These are phyloP conservation scores for Uncinocarpus reesii DNA, from an alignment of 2,329 filamentous ascomycete genomes.

Conservation along the genomic window DNA sequence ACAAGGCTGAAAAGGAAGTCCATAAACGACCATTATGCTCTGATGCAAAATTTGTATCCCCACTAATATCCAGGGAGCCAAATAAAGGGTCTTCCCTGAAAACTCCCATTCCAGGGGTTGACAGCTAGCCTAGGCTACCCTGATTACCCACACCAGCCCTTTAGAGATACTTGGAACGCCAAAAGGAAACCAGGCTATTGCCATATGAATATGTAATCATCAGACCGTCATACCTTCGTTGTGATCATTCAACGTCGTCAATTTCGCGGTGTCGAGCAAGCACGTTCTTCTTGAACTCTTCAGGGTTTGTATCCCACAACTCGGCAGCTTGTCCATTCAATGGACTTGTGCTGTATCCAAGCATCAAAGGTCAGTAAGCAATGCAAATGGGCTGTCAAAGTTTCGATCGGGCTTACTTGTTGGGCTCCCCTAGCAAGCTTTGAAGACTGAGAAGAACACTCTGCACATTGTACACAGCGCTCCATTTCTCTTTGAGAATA, in stretches of 20 bases:
- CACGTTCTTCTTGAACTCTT: conserved; percentile 74
- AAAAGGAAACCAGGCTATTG: background rate
- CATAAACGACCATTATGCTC: background rate
- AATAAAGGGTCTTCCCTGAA: too few relatives aligned
- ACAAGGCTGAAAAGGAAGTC: background rate
- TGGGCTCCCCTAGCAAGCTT: conserved; percentile 89
- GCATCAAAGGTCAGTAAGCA: background rate
- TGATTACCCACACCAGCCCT: background rate
- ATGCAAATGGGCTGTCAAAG: background rate
- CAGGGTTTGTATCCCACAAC: conserved; percentile 81
- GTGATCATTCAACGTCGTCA: conserved; percentile 35
- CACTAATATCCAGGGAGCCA: background rate
- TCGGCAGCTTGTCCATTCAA: conserved; percentile 94
- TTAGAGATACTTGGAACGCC: conserved; percentile 1
- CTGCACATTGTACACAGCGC: conserved; percentile 91
- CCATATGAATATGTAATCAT: background rate
- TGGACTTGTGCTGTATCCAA: conserved; percentile 61
- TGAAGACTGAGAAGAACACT: conserved; percentile 88
- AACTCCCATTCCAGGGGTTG: too few relatives aligned
- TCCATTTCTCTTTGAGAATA: conserved; percentile 99
- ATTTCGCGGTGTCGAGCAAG: conserved; percentile 52
- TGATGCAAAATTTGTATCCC: conserved; percentile 3
- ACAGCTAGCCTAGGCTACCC: background rate
- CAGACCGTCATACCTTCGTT: background rate
- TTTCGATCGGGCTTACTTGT: conserved; percentile 60